Conservation (phyloP, 495 filamentous ascomycete genomes). For the Neurospora sp. region DNA sequence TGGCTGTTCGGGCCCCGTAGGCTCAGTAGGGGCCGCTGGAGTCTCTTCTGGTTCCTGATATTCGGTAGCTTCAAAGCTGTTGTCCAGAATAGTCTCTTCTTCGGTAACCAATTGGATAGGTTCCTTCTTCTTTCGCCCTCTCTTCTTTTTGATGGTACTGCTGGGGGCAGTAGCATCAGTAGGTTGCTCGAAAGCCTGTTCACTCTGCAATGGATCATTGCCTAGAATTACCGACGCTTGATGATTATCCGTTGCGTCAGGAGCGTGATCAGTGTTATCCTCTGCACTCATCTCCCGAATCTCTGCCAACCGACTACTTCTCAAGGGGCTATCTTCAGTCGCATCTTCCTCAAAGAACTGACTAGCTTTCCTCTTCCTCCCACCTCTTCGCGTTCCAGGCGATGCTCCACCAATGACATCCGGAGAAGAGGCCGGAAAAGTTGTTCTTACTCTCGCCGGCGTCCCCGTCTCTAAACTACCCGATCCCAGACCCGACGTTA, state of each 20-base stretch:
- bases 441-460: neutral
- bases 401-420: neutral
- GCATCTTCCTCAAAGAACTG: neutral
- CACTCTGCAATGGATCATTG: neutral
- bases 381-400: neutral
- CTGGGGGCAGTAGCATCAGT: neutral
- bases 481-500: neutral
- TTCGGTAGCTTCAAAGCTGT: neutral
- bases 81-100: neutral
- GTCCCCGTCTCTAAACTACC: neutral
- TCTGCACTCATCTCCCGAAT: neutral
- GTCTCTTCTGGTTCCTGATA: neutral
- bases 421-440: neutral
- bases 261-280: neutral
- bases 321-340: neutral
- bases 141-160: slow-evolving; percentile 1
- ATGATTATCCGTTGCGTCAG: neutral
- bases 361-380: neutral
- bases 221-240: neutral
- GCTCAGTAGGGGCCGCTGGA: neutral
- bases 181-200: neutral
- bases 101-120: neutral
- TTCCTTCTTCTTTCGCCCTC: slow-evolving; percentile 14
- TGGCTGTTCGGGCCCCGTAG: neutral
- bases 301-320: neutral